Evolutionary conservation across 257 asterid genomes (phyloP).

Genomic region (Sherardia arvensis): DNA sequence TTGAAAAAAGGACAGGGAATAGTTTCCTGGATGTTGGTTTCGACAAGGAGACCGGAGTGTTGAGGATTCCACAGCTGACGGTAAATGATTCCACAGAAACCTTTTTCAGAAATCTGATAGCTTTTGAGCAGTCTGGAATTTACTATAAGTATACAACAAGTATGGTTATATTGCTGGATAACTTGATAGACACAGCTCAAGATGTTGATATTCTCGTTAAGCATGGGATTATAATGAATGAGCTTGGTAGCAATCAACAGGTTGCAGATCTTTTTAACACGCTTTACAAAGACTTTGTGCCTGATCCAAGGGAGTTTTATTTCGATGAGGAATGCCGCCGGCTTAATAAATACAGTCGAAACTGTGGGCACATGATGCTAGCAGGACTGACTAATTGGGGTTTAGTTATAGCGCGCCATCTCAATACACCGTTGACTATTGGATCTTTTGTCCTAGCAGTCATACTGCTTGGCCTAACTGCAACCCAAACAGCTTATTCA

Average conservation of each 20-base stretch:
- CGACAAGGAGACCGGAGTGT: conserved; percentile 7
- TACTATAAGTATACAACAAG: conserved; percentile 15
- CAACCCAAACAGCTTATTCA: conserved; percentile 8
- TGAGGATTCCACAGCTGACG: conserved; percentile 12
- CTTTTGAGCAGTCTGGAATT: conserved; percentile 21
- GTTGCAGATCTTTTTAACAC: conserved; percentile 25
- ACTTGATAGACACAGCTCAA: conserved; percentile 17
- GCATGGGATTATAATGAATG: conserved; percentile 4
- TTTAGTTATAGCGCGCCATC: conserved; percentile 10
- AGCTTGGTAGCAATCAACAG: conserved; percentile 8
- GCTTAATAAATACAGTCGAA: conserved; percentile 18
- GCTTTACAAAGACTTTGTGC: conserved; percentile 20
- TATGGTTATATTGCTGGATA: conserved; percentile 25
- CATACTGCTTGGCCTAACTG: conserved; percentile 8
- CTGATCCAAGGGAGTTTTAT: conserved; percentile 15
- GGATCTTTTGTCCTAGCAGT: conserved; percentile 3
- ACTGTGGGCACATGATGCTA: conserved; percentile 12
- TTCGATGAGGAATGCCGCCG: conserved; percentile 9
- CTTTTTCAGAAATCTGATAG: conserved; percentile 20
- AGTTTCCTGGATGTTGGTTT: conserved; percentile 15
- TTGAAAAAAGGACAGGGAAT: background rate
- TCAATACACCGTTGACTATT: conserved; percentile 11
- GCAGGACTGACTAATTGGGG: too few relatives aligned
- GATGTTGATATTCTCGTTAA: conserved; percentile 23
- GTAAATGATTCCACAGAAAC: conserved; percentile 20